Percentiles rank a stretch among this genome's conserved stretches.
Evolutionary conservation across 345 rosid genomes (phyloP).

Genomic region (Populus davidiana): DNA sequence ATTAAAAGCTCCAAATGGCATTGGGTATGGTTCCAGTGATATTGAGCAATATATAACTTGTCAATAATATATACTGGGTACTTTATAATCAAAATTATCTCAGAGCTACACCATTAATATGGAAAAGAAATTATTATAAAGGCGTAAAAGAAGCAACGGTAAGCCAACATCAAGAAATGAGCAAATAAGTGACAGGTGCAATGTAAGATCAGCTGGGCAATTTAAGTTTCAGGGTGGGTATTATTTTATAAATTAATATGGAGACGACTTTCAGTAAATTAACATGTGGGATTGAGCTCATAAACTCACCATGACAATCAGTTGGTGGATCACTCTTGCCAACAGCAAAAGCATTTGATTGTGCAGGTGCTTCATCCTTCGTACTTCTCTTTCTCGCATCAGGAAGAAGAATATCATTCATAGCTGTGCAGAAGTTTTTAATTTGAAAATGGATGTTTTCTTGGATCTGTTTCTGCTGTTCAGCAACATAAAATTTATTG

Average conservation of each 20-base stretch:
- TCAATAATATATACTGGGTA: background rate
- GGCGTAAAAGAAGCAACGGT: background rate
- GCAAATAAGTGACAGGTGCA: background rate
- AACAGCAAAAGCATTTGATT: constrained; percentile 46
- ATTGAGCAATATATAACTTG: background rate
- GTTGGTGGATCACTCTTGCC: constrained; percentile 39
- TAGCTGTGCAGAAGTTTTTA: constrained; percentile 45
- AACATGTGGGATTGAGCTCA: background rate
- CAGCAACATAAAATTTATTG: constrained; percentile 56
- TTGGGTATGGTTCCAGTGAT: too few relatives aligned
- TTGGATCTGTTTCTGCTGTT: constrained; percentile 78
- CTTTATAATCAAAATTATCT: background rate
- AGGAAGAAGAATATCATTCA: constrained; percentile 67
- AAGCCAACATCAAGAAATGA: background rate
- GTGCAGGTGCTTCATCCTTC: constrained; percentile 22
- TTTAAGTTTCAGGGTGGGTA: too few relatives aligned
- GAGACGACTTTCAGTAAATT: background rate
- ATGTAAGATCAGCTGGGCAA: background rate
- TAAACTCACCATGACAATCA: constrained; percentile 45
- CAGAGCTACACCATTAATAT: background rate
- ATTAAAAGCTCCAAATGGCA: too few relatives aligned
- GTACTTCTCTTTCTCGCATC: constrained; percentile 21
- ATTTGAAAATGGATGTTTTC: constrained; percentile 73
- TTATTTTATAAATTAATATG: background rate
- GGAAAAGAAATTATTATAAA: background rate